These are phyloP conservation scores for Narthecium ossifragum DNA, from an alignment of 106 monocot species.

Conservation along the genomic window DNA sequence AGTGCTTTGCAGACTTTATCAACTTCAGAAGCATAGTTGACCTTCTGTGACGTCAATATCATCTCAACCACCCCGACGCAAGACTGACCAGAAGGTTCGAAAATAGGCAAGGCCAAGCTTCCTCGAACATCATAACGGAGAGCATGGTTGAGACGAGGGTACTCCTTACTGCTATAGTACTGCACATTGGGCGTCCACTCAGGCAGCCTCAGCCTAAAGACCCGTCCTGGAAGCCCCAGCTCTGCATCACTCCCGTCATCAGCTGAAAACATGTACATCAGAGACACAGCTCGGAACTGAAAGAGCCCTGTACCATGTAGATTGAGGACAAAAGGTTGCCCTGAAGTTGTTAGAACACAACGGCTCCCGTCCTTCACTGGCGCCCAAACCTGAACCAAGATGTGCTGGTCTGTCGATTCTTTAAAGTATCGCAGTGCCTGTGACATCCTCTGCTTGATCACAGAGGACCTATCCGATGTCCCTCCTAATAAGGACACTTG, in stretches of 20 bases:
- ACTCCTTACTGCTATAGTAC: constrained; percentile 70
- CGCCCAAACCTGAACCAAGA: constrained; percentile 89
- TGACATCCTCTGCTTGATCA: constrained; percentile 59
- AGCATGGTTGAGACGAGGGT: constrained; percentile 69
- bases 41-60: constrained; percentile 72
- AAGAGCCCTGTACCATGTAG: constrained; percentile 37
- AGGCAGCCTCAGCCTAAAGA: constrained; percentile 49
- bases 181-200: constrained; percentile 94
- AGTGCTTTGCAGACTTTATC: constrained; percentile 96
- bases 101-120: constrained; percentile 69
- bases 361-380: constrained; percentile 52
- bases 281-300: constrained; percentile 63
- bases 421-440: constrained; percentile 72
- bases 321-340: constrained; percentile 76
- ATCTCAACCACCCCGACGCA: constrained; percentile 90
- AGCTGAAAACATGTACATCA: constrained; percentile 56
- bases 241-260: constrained; percentile 41
- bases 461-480: constrained; percentile 17
- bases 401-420: constrained; percentile 51
- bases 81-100: constrained; percentile 43
- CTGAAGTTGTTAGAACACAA: constrained; percentile 72
- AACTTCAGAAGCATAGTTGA: constrained; percentile 79
- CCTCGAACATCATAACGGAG: constrained; percentile 57
- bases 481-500: constrained; percentile 15
- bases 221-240: constrained; percentile 80